These are phyloP conservation scores for Saxophila tyrrhenica DNA, from an alignment of 495 filamentous ascomycete genomes.

Conservation along the genomic window DNA sequence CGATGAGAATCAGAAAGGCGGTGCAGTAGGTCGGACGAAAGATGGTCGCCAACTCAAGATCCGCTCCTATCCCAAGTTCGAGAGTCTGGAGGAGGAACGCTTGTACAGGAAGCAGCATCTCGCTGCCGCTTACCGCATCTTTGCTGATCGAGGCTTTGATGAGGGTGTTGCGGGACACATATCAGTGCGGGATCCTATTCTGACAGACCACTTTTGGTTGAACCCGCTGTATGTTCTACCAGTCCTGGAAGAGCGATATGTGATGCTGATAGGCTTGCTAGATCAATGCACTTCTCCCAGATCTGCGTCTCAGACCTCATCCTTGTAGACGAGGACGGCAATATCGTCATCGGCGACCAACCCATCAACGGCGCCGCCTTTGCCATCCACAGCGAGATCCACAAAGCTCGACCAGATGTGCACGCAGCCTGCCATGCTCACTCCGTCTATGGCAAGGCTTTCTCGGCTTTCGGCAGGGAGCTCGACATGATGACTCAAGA, in stretches of 20 bases:
- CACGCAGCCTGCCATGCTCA: slow-evolving; percentile 47
- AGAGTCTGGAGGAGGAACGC: slow-evolving; percentile 47
- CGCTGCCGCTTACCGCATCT: slow-evolving; percentile 60
- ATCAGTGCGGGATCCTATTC: slow-evolving; percentile 39
- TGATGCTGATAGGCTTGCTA: neutral
- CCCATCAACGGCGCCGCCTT: slow-evolving; percentile 59
- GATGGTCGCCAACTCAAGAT: slow-evolving; percentile 26
- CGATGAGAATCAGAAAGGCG: slow-evolving; percentile 14
- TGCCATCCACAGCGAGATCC: slow-evolving; percentile 51
- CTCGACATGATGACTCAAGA: slow-evolving; percentile 61
- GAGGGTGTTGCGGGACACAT: slow-evolving; percentile 61
- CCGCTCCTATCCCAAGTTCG: slow-evolving; percentile 41
- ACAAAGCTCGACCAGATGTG: slow-evolving; percentile 42
- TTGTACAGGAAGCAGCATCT: slow-evolving; percentile 61
- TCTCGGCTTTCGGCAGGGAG: slow-evolving; percentile 39
- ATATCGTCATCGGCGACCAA: slow-evolving; percentile 39
- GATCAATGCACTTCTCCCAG: slow-evolving; percentile 45
- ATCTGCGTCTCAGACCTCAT: slow-evolving; percentile 43
- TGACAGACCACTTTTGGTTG: slow-evolving; percentile 42
- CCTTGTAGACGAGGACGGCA: slow-evolving; percentile 41
- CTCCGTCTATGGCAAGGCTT: slow-evolving; percentile 42
- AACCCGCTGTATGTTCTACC: slow-evolving; percentile 41
- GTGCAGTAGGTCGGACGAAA: slow-evolving; percentile 24
- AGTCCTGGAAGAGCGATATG: neutral
- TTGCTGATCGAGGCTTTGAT: slow-evolving; percentile 54